Base-by-base conservation (phyloP, 2,329 filamentous ascomycete species). In the Fusarium cyanostomum region DNA sequence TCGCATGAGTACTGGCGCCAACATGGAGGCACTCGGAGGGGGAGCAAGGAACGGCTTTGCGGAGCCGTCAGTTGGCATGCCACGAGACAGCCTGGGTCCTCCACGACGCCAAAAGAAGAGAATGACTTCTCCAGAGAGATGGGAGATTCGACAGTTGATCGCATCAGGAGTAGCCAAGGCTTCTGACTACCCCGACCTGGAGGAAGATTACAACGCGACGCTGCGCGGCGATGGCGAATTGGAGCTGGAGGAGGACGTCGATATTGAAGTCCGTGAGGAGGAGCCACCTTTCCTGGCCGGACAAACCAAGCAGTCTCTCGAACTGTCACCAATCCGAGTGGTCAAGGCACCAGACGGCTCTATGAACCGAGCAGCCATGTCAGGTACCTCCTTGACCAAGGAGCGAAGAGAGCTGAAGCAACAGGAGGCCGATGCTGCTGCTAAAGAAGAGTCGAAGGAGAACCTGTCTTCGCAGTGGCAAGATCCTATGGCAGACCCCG, bases 281-380 rank as follows among this genome's bases (percentile, higher is more conserved):
- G 95, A 99, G 72, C 96, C 95, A 1, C 95, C 95, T 0, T 99
- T 99, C 81, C 78, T 99, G 62, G 91, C 92, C 13, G 95, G 95
- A 5, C 96, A 99, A 75, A 99, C 95, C 1, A 97, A 97, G 73
- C 94, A 97, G 73, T 97, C 93, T 9, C 82, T 99, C 8, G 95
- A 99, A 72, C 80, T 99, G 5, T 97, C 94, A 2, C 95, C 95
- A 0, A 99, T 99, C 61, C 86, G 96, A 64, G 94, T 99, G 18
- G 92, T 99, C 69, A 98, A 98, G 77, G 95, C 95, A 1, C 96
- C 95, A 0, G 95, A 99, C 76, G 95, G 95, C n/a, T 98, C 94
- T 5, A 89, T 99, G 77, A 99, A 99, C 74, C 86, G 95, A 71
- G 92, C 96, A 43, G 96, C 96, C 13, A 97, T 98, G 91, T 89